Evolutionary conservation across 768 basidiomycete genomes (phyloP).

Genomic region (Lactarius vividus): DNA sequence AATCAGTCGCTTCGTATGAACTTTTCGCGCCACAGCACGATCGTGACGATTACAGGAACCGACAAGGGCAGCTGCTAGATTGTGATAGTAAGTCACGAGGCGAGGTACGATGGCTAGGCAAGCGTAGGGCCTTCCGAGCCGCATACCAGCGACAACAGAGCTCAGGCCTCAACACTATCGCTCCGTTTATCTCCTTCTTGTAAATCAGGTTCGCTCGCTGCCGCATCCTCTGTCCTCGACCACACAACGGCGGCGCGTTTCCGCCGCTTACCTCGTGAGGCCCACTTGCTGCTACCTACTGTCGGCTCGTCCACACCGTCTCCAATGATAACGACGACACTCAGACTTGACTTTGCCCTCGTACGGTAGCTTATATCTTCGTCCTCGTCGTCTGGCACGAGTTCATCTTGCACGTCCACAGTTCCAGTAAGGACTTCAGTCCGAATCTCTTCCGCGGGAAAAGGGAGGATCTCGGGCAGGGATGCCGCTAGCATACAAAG

Average conservation of each 20-base stretch:
- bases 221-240: constrained; percentile 2
- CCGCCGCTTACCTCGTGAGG: constrained; percentile 25
- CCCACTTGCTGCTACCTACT: constrained; percentile 26
- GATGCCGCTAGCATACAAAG: constrained; percentile 67
- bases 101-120: background rate
- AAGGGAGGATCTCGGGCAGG: constrained; percentile 71
- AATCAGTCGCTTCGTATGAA: background rate
- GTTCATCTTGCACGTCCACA: constrained; percentile 72
- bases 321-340: constrained; percentile 56
- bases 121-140: background rate
- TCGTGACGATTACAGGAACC: background rate
- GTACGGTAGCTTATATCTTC: constrained; percentile 62
- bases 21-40: background rate
- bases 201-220: background rate
- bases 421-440: constrained; percentile 66
- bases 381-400: constrained; percentile 71
- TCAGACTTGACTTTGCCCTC: constrained; percentile 68
- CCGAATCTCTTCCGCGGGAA: constrained; percentile 56
- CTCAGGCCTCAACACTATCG: constrained; percentile 4
- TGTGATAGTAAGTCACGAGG: background rate
- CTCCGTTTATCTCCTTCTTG: constrained; percentile 4
- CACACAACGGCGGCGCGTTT: background rate
- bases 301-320: constrained; percentile 51
- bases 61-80: background rate
- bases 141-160: background rate